Percentiles rank a stretch among this genome's conserved stretches.
Conservation (phyloP, 2,329 filamentous ascomycete genomes). For the Calonectria hawksworthii region DNA sequence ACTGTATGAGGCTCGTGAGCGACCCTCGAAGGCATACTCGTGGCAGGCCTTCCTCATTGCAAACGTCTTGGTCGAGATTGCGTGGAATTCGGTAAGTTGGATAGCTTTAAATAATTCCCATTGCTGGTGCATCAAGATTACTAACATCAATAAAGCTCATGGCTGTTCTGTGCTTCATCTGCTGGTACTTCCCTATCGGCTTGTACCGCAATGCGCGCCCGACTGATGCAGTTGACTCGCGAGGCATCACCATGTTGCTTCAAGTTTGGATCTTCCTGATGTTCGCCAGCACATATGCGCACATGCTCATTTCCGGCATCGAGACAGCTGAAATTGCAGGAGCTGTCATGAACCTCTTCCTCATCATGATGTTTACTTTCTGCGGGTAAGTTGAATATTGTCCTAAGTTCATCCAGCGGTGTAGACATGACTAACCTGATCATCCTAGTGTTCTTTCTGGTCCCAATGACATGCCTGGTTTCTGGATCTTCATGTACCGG, state of each 20-base stretch:
- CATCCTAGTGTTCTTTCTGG: conserved; percentile 69
- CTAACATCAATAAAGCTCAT: conserved; percentile 42
- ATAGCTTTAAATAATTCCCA: fast-evolving
- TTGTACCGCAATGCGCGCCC: conserved; percentile 70
- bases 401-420: not conserved
- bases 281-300: conserved; percentile 75
- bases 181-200: conserved; percentile 78
- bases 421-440: conserved; percentile 3
- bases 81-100: conserved; percentile 72
- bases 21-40: conserved; percentile 76
- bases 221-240: conserved; percentile 59
- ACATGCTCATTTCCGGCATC: conserved; percentile 74
- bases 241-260: conserved; percentile 75
- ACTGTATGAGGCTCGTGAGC: conserved; percentile 78
- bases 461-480: conserved; percentile 73
- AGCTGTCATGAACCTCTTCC: conserved; percentile 74
- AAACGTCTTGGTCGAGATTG: conserved; percentile 73
- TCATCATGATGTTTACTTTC: conserved; percentile 74
- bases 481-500: conserved; percentile 85
- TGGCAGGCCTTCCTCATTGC: conserved; percentile 78
- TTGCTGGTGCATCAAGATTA: fast-evolving
- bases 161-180: conserved; percentile 70
- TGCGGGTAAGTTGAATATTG: conserved; percentile 68
- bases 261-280: conserved; percentile 75
- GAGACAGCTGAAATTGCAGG: conserved; percentile 74